Base-by-base conservation (phyloP, 2,329 filamentous ascomycete genomes). In the Mycosphaerella arachidis region DNA sequence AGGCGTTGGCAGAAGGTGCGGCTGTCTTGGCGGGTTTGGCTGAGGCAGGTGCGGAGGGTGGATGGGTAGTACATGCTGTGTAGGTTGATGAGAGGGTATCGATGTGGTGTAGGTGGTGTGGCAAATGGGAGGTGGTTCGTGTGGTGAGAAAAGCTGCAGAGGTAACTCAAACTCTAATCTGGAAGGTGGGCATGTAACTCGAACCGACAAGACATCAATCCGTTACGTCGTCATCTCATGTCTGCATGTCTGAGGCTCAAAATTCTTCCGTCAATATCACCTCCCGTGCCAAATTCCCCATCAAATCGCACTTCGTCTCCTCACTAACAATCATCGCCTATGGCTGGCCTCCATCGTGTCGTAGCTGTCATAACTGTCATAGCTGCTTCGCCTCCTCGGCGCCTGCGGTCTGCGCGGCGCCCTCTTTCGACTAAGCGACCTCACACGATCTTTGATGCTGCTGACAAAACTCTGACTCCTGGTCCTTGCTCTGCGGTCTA, bases 331-430 rank as follows among this genome's bases (percentile, higher is more conserved):
- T 52, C 33, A 57, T 9, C 55, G 45, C 18, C 45, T 20, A 57
- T 45, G 55, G 8, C 43, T 27, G 12, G 3, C 8, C 46, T 50
- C 46, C 20, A 9, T 6, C 20, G 20, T n/a, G 9, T 16, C 46
- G 29, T 50, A 50, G 10, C 29, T 29, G 30, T 57, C 45, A 30
- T 57, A 46, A 48, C 55, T 57, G 24, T 57, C 55, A 35, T 40
- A 57, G n/a, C 56, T 53, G 9, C 33, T 35, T 16, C 56, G 33
- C 27, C 56, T 53, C 48, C 56, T 53, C 18, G 20, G 5, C 29
- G 46, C 29, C 40, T 43, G 35, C 27, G 35, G 35, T n/a, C 48
- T 53, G 12, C 56, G 48, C 51, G 43, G 43, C n/a, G 56, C 53
- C 30, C 50, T 40, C 18, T n/a, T n/a, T 16, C 56, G 29, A 40